Percentiles rank a stretch among this genome's conserved stretches.
These are phyloP conservation scores for Thermothielavioides terrestris DNA, from an alignment of 495 filamentous ascomycete species.

Conservation along the genomic window DNA sequence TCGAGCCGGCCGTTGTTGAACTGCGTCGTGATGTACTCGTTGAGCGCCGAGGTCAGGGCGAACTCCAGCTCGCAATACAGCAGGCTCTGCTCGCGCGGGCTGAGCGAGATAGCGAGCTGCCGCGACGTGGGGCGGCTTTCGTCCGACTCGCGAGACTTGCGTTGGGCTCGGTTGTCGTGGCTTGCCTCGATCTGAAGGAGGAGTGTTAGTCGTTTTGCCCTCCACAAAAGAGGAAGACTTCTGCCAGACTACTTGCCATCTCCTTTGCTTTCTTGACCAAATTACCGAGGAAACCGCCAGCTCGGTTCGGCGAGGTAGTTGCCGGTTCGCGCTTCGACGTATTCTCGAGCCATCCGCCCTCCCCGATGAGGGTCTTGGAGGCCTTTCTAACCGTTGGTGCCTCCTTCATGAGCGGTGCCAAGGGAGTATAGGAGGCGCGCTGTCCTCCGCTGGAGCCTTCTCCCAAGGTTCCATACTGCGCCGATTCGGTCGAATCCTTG, in stretches of 20 bases:
- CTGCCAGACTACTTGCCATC: conserved; percentile 25
- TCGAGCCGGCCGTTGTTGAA: conserved; percentile 33
- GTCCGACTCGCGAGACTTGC: conserved; percentile 18
- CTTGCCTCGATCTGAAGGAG: conserved; percentile 19
- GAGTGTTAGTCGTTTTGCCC: background rate
- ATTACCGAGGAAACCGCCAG: conserved; percentile 26
- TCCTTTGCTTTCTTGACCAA: conserved; percentile 37
- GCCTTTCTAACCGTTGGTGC: conserved; percentile 9
- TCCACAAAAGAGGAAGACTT: background rate
- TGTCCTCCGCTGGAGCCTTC: background rate
- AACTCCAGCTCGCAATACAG: conserved; percentile 41
- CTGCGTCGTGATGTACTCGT: conserved; percentile 32
- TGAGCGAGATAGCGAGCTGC: conserved; percentile 29
- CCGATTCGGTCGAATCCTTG: background rate
- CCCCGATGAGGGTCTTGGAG: conserved; percentile 36
- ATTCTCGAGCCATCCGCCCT: conserved; percentile 41
- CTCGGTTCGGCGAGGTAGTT: conserved; percentile 16
- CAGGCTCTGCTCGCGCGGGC: conserved; percentile 38
- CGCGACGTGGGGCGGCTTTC: conserved; percentile 9
- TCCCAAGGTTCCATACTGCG: background rate
- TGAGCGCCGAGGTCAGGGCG: conserved; percentile 25
- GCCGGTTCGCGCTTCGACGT: conserved; percentile 23
- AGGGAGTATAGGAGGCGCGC: conserved; percentile 11
- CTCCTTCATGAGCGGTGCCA: conserved; percentile 10
- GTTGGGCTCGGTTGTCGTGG: conserved; percentile 21